Evolutionary conservation across 2,329 filamentous ascomycete species (phyloP).

Genomic region (Thelonectria blattea): DNA sequence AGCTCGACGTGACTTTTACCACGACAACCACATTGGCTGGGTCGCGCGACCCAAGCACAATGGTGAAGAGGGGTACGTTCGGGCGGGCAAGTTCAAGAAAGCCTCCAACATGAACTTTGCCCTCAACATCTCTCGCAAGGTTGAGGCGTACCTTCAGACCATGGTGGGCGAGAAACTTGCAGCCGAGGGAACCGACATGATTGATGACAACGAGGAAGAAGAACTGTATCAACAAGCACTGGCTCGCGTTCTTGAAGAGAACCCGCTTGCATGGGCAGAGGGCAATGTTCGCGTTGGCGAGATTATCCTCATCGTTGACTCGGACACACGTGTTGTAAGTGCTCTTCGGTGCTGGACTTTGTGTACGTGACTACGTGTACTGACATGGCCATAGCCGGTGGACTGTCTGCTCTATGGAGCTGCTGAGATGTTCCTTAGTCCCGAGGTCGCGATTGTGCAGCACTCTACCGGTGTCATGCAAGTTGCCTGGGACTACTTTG

Average conservation of each 20-base stretch:
- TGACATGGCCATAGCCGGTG: background rate
- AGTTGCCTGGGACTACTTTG: constrained; percentile 14
- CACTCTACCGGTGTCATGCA: constrained; percentile 15
- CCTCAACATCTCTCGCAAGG: constrained; percentile 9
- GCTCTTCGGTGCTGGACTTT: too few species aligned
- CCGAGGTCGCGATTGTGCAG: constrained; percentile 13
- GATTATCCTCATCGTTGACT: constrained; percentile 60
- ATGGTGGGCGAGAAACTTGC: constrained; percentile 32
- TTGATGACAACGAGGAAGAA: constrained; percentile 44
- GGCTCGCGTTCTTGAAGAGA: constrained; percentile 56
- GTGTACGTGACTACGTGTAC: background rate
- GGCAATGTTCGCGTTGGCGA: constrained; percentile 14
- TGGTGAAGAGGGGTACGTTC: constrained; percentile 30
- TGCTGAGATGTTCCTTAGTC: constrained; percentile 13
- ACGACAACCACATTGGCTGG: constrained; percentile 14
- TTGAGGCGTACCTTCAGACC: constrained; percentile 50
- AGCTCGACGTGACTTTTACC: constrained; percentile 13
- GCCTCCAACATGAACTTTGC: constrained; percentile 20
- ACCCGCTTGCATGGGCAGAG: constrained; percentile 27
- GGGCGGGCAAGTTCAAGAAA: constrained; percentile 12
- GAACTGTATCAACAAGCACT: constrained; percentile 57
- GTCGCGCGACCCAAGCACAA: constrained; percentile 50
- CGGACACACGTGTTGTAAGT: constrained; percentile 65
- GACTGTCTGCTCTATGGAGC: constrained; percentile 11
- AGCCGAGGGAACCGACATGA: constrained; percentile 26